Base-by-base conservation (phyloP, 2,329 filamentous ascomycete genomes). In the Fusarium udum region DNA sequence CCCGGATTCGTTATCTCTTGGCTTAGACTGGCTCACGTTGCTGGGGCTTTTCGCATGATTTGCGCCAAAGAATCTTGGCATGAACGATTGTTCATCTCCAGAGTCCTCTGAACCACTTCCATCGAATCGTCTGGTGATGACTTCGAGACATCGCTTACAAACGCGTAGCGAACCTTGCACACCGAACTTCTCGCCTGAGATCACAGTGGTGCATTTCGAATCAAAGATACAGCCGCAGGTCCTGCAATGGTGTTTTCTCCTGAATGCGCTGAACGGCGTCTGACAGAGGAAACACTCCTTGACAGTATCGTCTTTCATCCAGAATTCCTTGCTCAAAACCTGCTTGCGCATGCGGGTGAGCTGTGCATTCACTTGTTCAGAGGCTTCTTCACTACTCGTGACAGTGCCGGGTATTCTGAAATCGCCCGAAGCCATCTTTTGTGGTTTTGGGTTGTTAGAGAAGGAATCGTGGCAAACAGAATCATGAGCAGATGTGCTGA, bases 151-250 rank as follows among this genome's bases (percentile, higher is more conserved):
- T 28, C 93, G 94, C 77, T 95, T 97, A 84, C 96, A 99, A 18
- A 99, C 94, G 66, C 95, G 89, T 46, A 99, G 86, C 20, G 91
- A 93, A 12, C 94, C 93, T 53, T 91, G 90, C 56, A 98, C 94
- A 22, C 94, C 95, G 80, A 99, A 98, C 56, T 92, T 91, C 72
- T 93, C 90, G 11, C 95, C 96, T 11, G 94, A 90, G 31, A 98
- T 94, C n/a, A 95, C 91, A 10, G 93, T 93, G 1, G 95, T 99
- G 83, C 96, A 99, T 81, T 97, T 97, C 9, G 94, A 93, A 81
- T 98, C 96, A 79, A 99, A 99, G 49, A 99, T 99, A 79, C 97
- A 97, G n/a, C 96, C 96, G 80, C 96, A 99, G 1, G 91, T 93
- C 69, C 97, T 91, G 81, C 96, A 99, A 82, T 99, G 96, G 81